phyloP scores from a whole-genome alignment of 2,329 filamentous ascomycete species.

The Nemania abortiva region DNA sequence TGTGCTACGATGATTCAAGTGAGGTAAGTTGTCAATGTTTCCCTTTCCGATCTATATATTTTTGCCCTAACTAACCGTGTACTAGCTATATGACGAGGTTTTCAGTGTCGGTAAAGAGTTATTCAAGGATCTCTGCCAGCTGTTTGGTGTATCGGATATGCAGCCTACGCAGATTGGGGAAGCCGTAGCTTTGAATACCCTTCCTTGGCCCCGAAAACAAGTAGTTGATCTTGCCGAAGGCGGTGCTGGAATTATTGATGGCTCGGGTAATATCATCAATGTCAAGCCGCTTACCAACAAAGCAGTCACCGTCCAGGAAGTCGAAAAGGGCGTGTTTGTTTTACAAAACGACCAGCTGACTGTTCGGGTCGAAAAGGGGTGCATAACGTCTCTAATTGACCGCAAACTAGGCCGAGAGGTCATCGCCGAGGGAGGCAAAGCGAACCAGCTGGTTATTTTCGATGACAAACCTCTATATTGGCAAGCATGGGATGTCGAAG shows the following conservation, averaged over 20 bases:
- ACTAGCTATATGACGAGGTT: constrained; percentile 80
- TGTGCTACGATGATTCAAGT: constrained; percentile 97
- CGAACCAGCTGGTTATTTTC: constrained; percentile 92
- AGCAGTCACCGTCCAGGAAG: constrained; percentile 65
- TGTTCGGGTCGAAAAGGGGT: constrained; percentile 78
- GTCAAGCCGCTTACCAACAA: constrained; percentile 60
- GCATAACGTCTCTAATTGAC: constrained; percentile 88
- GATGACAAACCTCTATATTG: constrained; percentile 98
- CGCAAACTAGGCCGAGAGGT: constrained; percentile 79
- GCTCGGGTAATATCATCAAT: constrained; percentile 64
- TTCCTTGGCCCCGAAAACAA: constrained; percentile 86
- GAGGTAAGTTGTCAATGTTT: constrained; percentile 62
- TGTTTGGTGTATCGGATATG: constrained; percentile 71
- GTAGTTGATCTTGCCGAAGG: constrained; percentile 73
- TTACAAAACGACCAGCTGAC: constrained; percentile 82
- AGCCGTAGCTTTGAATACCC: constrained; percentile 80
- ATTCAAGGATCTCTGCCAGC: constrained; percentile 75
- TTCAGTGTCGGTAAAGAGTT: constrained; percentile 81
- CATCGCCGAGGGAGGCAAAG: constrained; percentile 78
- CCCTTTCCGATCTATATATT: not conserved
- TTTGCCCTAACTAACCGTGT: constrained; percentile 20
- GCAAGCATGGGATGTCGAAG: constrained; percentile 98
- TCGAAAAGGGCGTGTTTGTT: constrained; percentile 74
- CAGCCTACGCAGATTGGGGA: constrained; percentile 58
- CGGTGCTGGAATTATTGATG: constrained; percentile 67